Evolutionary conservation across 2,329 filamentous ascomycete genomes (phyloP).

Genomic region (Polytolypa hystricis): DNA sequence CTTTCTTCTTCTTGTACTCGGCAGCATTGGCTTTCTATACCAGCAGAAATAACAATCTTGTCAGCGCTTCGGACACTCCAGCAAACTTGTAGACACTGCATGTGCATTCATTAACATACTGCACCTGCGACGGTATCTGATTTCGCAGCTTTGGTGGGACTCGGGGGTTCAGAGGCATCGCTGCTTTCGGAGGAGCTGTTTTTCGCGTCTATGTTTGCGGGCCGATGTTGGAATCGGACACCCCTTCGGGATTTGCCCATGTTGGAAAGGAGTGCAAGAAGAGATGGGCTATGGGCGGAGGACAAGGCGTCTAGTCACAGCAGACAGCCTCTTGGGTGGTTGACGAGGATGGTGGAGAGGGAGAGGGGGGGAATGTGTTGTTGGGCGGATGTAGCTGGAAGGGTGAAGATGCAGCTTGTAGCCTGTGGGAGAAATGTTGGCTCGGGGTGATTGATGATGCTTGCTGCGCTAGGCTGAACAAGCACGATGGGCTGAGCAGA

Average conservation of each 20-base stretch:
- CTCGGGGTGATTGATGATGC: too few species aligned
- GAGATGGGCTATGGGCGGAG: neutral
- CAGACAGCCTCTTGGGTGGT: slow-evolving; percentile 3
- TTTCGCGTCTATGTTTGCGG: slow-evolving; percentile 34
- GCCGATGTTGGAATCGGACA: slow-evolving; percentile 48
- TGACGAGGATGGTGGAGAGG: neutral
- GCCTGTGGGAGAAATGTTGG: neutral
- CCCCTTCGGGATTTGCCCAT: slow-evolving; percentile 47
- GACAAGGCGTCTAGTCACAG: slow-evolving; percentile 1
- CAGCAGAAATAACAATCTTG: neutral
- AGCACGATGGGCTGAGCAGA: too few species aligned
- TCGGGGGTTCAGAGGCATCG: slow-evolving; percentile 42
- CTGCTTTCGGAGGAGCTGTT: slow-evolving; percentile 45
- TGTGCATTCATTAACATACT: neutral
- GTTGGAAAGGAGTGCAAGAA: slow-evolving; percentile 2
- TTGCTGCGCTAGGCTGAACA: too few species aligned
- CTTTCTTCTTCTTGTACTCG: slow-evolving; percentile 97
- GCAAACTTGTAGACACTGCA: neutral
- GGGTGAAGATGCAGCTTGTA: neutral
- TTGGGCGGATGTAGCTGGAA: slow-evolving; percentile 14
- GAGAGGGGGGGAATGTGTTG: neutral
- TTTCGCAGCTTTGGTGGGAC: slow-evolving; percentile 35
- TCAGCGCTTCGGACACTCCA: slow-evolving; percentile 3
- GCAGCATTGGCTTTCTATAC: slow-evolving; percentile 2
- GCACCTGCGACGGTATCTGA: slow-evolving; percentile 22